Base-by-base conservation (phyloP, 1,139 yeast species). In the Diutina sp. region DNA sequence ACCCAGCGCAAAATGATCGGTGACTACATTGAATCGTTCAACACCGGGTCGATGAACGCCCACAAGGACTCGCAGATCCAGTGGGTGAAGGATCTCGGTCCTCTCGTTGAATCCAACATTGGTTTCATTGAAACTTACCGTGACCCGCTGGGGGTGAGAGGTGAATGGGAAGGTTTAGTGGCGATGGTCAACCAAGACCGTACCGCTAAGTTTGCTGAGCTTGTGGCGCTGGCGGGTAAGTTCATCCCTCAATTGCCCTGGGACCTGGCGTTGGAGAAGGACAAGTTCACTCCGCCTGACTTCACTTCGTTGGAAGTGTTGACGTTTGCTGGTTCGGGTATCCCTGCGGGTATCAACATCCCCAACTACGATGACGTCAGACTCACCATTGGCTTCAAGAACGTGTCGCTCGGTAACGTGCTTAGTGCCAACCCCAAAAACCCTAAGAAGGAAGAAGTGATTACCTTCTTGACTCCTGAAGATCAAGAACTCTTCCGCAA, bases 41-140 rank as follows among this genome's bases (percentile, higher is more conserved):
- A 77, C 62, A 84, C 93, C 11, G 97, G 97, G 38, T 85, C 93
- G 7, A 85, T 89, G 84, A 81, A 84, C 60, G 88, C 91, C 16
- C 96, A 90, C 70, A 87, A 87, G 66, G 80, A 85, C 58, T 86
- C 96, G 0, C 97, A 90, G 69, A 82, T 84, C 58, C 78, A 80
- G 61, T 90, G 97, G 96, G 95, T 90, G 58, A 87, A 87, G 66
- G 96, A 90, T 67, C 70, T 87, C 57, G 85, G 89, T 7, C 97
- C 97, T 14, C 74, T 74, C 46, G 91, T 90, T 32, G 97, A 90
- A 70, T 84, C 93, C 54, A 88, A 90, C 66, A 82, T 89, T 63
- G 97, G 97, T 0, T 90, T 89, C 67, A 89, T 90, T 64, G 97
- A 90, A 72, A 89, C 96, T 38, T 90, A 90, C 71, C 79, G 97